phyloP scores from a whole-genome alignment of 2,329 filamentous ascomycete genomes.

The Claviceps arundinis region DNA sequence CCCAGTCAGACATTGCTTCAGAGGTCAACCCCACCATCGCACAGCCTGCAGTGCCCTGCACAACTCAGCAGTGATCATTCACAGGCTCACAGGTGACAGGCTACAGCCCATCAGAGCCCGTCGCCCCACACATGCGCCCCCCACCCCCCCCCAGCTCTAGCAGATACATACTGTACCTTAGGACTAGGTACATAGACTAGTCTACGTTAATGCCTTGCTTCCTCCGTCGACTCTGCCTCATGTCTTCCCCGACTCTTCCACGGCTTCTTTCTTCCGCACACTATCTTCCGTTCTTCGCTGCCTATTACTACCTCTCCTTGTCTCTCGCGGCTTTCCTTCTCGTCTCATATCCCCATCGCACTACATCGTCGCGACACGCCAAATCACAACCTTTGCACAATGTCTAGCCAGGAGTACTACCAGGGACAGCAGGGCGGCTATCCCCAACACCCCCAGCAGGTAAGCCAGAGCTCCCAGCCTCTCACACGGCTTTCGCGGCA shows the following conservation, averaged over 20 bases:
- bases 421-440: slow-evolving; percentile 21
- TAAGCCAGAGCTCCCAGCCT: slow-evolving; percentile 14
- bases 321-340: neutral
- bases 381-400: slow-evolving; percentile 8
- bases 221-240: neutral
- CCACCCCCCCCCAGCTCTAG: neutral
- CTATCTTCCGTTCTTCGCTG: neutral
- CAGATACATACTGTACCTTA: too few relatives aligned
- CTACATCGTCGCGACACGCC: neutral
- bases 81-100: too few relatives aligned
- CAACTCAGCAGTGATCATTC: too few relatives aligned
- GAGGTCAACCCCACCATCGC: too few relatives aligned
- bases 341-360: neutral
- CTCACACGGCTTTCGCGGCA: neutral
- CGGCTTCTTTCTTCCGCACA: neutral
- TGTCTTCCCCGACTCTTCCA: neutral
- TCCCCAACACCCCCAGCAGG: slow-evolving; percentile 26
- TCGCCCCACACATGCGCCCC: too few relatives aligned
- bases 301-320: neutral
- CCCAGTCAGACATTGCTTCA: too few relatives aligned
- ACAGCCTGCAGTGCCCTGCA: too few relatives aligned
- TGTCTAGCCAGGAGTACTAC: slow-evolving; percentile 31
- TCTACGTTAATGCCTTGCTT: neutral
- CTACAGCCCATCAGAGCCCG: too few relatives aligned
- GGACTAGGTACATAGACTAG: too few relatives aligned